Evolutionary conservation across 139 green algal genomes (phyloP), one percentile per base, ranked within the genome.

Genomic region (Auxenochlorella pyrenoidosa): DNA sequence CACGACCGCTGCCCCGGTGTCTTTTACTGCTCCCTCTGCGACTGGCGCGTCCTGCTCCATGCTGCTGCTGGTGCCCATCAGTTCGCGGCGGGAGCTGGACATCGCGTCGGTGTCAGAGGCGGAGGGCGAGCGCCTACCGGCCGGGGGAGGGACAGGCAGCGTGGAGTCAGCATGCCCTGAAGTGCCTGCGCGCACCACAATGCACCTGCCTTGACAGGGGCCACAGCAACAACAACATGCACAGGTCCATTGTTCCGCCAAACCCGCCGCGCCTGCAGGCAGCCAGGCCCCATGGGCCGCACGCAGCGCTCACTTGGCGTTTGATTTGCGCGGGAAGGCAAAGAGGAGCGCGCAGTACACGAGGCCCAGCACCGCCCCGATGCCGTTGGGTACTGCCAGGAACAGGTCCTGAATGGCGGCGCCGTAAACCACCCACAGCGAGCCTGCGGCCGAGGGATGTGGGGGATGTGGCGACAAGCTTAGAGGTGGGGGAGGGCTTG

Each of bases 331-430:
- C 0, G 82, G 82, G 30, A 79, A 86, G 43, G 34, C 38, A 44
- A 21, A 70, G 65, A 86, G 44, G 32, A 86, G 82, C 32, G 18
- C 44, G 82, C 65, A 78, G 43, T 79, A 79, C 13, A 86, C 82
- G 32, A 79, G 32, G 22, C 82, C 82, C 82, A 86, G 66, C 66
- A 79, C 22, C 5, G 82, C 82, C 18, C 82, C 82, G 32, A 86
- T 47, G 19, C 79, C 90, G 86, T 95, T 95, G 30, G 92, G 92
- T n/a, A 94, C 88, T 68, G 88, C 93, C 26, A 95, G 89, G 70
- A 95, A 95, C 32, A 66, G 78, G 71, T 95, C 91, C 26, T 51
- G n/a, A n/a, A 94, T 86, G 30, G 92, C 92, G 70, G 92, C 34
- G 41, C 88, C 85, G 36, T 89, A 91, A 28, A 73, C 90, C 4